Conservation (phyloP, 169 alveolate genomes). For the Cryptosporidium tyzzeri region DNA sequence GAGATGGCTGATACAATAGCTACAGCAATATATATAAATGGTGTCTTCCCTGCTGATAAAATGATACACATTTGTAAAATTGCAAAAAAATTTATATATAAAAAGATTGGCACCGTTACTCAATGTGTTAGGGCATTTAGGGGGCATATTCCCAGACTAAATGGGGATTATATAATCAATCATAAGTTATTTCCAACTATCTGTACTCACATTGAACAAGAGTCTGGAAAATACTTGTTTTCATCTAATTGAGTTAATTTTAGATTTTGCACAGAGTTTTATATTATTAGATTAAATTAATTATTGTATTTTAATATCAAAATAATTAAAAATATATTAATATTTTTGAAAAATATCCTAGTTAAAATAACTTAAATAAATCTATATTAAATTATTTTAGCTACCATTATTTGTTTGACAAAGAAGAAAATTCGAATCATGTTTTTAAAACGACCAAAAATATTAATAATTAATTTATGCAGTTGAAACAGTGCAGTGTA, state of each 20-base stretch:
- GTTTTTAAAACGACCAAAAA: background rate
- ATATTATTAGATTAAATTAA: background rate
- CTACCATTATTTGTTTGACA: background rate
- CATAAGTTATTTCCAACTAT: conserved; percentile 2
- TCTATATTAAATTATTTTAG: background rate
- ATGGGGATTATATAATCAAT: conserved; percentile 1
- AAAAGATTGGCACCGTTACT: background rate
- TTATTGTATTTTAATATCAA: background rate
- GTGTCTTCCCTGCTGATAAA: conserved; percentile 9
- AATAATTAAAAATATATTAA: background rate
- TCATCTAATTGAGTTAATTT: background rate
- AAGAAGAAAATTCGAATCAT: background rate
- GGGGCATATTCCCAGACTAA: background rate
- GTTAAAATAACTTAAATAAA: background rate
- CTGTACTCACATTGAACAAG: conserved; percentile 55
- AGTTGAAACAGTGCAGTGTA: background rate
- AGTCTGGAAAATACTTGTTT: conserved; percentile 14
- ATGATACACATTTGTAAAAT: conserved; percentile 39
- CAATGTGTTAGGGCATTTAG: conserved; percentile 35
- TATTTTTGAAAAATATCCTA: background rate
- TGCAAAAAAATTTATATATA: conserved; percentile 36
- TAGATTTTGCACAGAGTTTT: background rate
- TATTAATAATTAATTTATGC: background rate
- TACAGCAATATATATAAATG: conserved; percentile 43
- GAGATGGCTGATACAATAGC: conserved; percentile 65